Percentiles rank a stretch among this genome's conserved stretches.
Conservation (phyloP, 306 rosid species). For the Astragalus glycyphyllos region DNA sequence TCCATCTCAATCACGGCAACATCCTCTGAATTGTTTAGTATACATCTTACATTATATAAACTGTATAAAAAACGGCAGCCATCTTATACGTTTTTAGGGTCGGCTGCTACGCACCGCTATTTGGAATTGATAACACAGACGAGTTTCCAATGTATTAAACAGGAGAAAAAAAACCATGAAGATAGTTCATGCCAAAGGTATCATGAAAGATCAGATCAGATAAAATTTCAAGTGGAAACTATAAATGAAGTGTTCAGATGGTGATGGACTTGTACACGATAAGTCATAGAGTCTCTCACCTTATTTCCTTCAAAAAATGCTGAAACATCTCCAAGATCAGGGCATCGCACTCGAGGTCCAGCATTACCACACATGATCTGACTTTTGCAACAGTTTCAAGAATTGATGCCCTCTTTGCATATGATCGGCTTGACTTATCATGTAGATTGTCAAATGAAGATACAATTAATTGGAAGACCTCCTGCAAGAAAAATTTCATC, state of each 20-base stretch:
- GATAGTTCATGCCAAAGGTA: neutral
- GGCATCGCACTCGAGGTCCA: slow-evolving; percentile 89
- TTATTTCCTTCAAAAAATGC: slow-evolving; percentile 76
- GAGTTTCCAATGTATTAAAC: slow-evolving; percentile 4
- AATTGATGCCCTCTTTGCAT: slow-evolving; percentile 68
- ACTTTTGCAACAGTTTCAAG: slow-evolving; percentile 94
- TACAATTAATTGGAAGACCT: slow-evolving; percentile 81
- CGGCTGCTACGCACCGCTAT: neutral
- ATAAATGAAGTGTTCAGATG: slow-evolving; percentile 23
- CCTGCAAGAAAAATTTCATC: slow-evolving; percentile 53
- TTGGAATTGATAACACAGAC: neutral
- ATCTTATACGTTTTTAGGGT: no score
- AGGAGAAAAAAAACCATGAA: neutral
- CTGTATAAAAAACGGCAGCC: neutral
- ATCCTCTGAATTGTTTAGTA: neutral
- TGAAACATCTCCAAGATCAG: slow-evolving; percentile 90
- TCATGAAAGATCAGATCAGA: neutral
- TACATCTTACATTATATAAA: neutral
- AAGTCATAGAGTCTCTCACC: slow-evolving; percentile 55
- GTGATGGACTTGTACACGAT: neutral
- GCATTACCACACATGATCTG: slow-evolving; percentile 92
- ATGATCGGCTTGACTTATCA: slow-evolving; percentile 74
- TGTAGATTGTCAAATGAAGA: slow-evolving; percentile 84
- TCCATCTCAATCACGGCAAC: neutral
- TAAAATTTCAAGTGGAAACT: slow-evolving; percentile 15